These are phyloP conservation scores for Solanum piurae DNA, from an alignment of 257 asterid genomes.

Conservation along the genomic window DNA sequence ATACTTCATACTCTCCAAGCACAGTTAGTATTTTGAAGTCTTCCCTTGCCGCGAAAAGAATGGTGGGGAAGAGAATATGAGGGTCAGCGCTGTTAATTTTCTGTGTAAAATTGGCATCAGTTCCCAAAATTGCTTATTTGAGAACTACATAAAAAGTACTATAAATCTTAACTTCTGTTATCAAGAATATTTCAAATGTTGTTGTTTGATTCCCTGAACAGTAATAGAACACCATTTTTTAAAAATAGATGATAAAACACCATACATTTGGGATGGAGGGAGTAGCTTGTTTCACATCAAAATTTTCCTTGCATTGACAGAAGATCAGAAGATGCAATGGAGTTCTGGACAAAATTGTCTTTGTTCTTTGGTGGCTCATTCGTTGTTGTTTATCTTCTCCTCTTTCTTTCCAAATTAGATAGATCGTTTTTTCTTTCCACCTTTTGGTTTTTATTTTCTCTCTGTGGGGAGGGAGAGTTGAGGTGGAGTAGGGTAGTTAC, in stretches of 20 bases:
- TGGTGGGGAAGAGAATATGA: background rate
- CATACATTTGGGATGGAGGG: background rate
- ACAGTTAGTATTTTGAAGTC: background rate
- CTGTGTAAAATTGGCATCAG: background rate
- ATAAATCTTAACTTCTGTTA: background rate
- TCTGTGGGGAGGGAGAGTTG: background rate
- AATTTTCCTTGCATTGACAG: background rate
- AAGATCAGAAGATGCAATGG: background rate
- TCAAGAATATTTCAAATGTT: background rate
- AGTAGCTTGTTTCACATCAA: background rate
- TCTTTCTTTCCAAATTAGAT: background rate
- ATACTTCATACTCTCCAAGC: background rate
- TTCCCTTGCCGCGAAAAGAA: background rate
- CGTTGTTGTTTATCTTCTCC: background rate
- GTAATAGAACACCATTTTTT: background rate
- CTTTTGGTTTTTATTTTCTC: background rate
- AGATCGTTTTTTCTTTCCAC: background rate
- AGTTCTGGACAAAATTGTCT: background rate
- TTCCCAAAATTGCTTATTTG: background rate
- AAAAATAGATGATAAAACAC: background rate
- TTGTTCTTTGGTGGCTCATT: background rate
- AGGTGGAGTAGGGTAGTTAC: background rate
- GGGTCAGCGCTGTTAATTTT: background rate
- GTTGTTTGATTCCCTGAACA: background rate
- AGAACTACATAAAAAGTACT: background rate